Evolutionary conservation across 1,139 yeast species (phyloP).

Genomic region (Blastobotrys petasosporus): DNA sequence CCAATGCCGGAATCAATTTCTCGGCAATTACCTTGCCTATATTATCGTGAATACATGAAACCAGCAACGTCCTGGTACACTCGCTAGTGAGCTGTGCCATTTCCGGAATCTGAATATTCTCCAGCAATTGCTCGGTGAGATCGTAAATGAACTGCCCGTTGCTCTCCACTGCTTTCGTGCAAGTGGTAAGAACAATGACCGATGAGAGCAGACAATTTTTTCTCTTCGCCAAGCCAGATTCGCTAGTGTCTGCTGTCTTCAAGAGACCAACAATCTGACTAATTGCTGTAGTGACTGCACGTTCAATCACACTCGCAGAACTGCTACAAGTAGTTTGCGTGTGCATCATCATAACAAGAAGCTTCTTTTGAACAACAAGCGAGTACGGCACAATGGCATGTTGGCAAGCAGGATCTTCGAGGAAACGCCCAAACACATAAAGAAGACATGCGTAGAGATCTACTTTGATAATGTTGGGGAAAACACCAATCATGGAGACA

Average conservation of each 20-base stretch:
- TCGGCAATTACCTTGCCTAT: conserved; percentile 29
- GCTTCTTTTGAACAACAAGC: conserved; percentile 30
- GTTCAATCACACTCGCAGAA: conserved; percentile 34
- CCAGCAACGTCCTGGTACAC: conserved; percentile 53
- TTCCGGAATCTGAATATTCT: conserved; percentile 33
- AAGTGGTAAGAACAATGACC: conserved; percentile 55
- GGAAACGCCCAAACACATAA: conserved; percentile 55
- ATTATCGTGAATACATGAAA: conserved; percentile 33
- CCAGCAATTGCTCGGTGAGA: conserved; percentile 38
- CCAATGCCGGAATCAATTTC: conserved; percentile 39
- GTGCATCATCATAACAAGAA: conserved; percentile 29
- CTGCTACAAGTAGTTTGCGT: conserved; percentile 20
- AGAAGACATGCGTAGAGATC: conserved; percentile 70
- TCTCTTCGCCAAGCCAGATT: conserved; percentile 36
- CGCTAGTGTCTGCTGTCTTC: conserved; percentile 17
- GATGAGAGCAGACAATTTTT: conserved; percentile 50
- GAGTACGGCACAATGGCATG: conserved; percentile 26
- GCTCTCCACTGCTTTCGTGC: conserved; percentile 40
- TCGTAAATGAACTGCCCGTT: conserved; percentile 36
- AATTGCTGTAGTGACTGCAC: conserved; percentile 29
- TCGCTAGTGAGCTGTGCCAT: conserved; percentile 47
- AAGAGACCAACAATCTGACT: conserved; percentile 21
- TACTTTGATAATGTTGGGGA: conserved; percentile 60
- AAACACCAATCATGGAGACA: conserved; percentile 53
- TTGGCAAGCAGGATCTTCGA: conserved; percentile 41